Evolutionary conservation across 352 stramenopile genomes (phyloP), one percentile per base, ranked within the genome.

Genomic region (Phytophthora cryptogea): DNA sequence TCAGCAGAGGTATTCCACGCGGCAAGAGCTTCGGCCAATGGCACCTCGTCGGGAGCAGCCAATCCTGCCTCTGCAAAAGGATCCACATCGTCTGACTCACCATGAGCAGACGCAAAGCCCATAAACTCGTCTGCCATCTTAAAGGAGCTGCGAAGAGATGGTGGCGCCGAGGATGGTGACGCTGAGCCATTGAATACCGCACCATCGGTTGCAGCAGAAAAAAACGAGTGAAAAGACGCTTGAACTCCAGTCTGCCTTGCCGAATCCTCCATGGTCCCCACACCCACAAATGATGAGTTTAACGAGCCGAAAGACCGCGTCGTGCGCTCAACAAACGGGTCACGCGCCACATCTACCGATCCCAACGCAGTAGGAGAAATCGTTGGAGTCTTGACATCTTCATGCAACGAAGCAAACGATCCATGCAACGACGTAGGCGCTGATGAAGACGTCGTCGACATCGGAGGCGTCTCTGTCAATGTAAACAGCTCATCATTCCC

Each of bases 111-210:
- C 17, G 45, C 30, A 54, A 70, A 64, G 6, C 59, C 55, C 33
- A 60, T 20, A 14, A 72, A 63, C 0, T 41, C 50, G 17, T 66
- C 53, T 16, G 42, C 49, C 50, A 62, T 63, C 14, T 50, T 60
- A 11, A 69, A 72, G n/a, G 69, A 78, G n/a, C 70, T 60, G 32
- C 36, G 57, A n/a, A 74, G 39, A 31, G 69, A 76, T 11, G 69
- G 31, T 8, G 69, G 61, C 14, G 72, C 61, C 11, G 66, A 76
- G 28, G 60, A 62, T 30, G 69, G 41, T 1, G 63, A 68, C 27
- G 37, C 27, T 4, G 49, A 40, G 5, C 40, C 23, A 31, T n/a
- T 33, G 1, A 26, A 23, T 35, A 23, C 17, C 7, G 28, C 6
- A 46, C 59, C 59, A 17, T 47, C 60, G 39, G 26, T 56, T 51